These are phyloP conservation scores for Stylosanthes scabra DNA, from an alignment of 331 rosid species.

Conservation along the genomic window DNA sequence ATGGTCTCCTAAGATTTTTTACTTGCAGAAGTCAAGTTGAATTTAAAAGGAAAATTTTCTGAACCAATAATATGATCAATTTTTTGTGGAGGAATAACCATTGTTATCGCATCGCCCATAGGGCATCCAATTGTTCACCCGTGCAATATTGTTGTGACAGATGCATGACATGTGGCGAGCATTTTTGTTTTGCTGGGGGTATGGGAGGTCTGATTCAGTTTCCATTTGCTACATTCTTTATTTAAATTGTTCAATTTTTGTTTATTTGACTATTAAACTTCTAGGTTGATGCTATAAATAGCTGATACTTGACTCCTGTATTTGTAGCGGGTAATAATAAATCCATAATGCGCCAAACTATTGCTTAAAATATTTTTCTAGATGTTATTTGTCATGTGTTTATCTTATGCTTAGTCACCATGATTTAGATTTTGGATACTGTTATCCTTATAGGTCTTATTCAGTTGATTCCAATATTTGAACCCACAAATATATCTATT, in stretches of 20 bases:
- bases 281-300: conserved; percentile 14
- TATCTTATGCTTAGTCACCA: conserved; percentile 25
- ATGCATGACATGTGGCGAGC: conserved; percentile 8
- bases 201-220: conserved; percentile 21
- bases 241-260: conserved; percentile 17
- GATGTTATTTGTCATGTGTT: conserved; percentile 20
- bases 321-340: conserved; percentile 4
- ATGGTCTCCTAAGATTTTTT: conserved; percentile 6
- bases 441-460: conserved; percentile 6
- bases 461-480: neutral
- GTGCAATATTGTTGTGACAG: conserved; percentile 7
- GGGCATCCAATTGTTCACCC: conserved; percentile 13
- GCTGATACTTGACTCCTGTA: conserved; percentile 32
- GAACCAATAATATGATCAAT: conserved; percentile 3
- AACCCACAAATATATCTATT: conserved; percentile 12
- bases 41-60: neutral
- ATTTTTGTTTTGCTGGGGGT: conserved; percentile 27
- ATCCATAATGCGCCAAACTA: conserved; percentile 17
- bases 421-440: conserved; percentile 23
- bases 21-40: neutral
- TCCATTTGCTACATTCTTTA: neutral
- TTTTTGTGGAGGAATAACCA: conserved; percentile 19
- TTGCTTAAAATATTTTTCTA: conserved; percentile 2
- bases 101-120: neutral
- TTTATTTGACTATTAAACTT: conserved; percentile 12